A percentile compares a stretch with the other conserved stretches of the same genome.
Evolutionary conservation across 2,329 filamentous ascomycete species (phyloP).

Genomic region (Madurella mycetomatis): DNA sequence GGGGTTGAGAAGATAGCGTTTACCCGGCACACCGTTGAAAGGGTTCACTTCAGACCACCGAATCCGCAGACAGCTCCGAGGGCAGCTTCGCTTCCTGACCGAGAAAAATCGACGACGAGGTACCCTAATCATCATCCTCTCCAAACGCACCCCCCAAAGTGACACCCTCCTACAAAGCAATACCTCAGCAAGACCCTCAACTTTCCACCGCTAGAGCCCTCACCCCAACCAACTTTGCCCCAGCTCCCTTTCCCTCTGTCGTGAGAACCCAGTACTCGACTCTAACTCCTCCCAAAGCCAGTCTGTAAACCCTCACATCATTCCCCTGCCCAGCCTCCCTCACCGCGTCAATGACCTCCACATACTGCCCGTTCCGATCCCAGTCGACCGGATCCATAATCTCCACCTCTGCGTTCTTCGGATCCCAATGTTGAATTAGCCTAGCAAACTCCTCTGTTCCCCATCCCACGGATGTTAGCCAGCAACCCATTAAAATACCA

Average conservation of each 20-base stretch:
- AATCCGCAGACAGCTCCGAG: not conserved
- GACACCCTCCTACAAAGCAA: not conserved
- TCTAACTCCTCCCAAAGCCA: conserved; percentile 58
- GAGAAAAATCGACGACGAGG: not conserved
- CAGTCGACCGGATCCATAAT: conserved; percentile 67
- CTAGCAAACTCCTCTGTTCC: conserved; percentile 62
- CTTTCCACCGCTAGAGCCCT: conserved; percentile 76
- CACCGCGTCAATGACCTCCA: conserved; percentile 63
- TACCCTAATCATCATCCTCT: not conserved
- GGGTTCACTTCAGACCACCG: not conserved
- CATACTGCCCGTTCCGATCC: conserved; percentile 68
- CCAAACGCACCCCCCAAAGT: not conserved
- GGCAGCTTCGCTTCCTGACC: no score
- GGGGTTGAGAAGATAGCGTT: not conserved
- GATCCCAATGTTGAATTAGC: conserved; percentile 57
- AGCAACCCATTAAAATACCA: conserved; percentile 13
- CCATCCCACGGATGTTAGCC: not conserved
- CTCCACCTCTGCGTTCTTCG: conserved; percentile 53
- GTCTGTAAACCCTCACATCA: conserved; percentile 70
- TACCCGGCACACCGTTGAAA: not conserved
- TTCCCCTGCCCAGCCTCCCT: conserved; percentile 57
- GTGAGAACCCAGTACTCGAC: conserved; percentile 78
- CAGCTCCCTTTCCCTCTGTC: conserved; percentile 51
- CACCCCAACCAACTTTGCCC: conserved; percentile 65
- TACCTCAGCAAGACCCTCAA: conserved; percentile 30